Conservation (phyloP, 352 stramenopile genomes). For the Phytopythium sindhum region DNA sequence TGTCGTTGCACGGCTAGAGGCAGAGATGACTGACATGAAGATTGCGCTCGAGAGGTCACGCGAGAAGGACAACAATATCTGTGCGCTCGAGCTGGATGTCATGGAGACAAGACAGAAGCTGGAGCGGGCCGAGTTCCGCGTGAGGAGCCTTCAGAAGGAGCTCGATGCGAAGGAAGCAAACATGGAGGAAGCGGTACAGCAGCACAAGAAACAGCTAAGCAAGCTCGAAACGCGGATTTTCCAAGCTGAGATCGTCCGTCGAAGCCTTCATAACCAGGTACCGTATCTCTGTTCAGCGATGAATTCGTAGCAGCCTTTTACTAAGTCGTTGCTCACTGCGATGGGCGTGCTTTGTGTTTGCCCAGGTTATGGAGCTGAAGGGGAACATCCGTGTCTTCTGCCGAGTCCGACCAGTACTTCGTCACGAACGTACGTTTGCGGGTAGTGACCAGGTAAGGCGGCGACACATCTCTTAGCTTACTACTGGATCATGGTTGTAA, state of each 20-base stretch:
- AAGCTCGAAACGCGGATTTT: constrained; percentile 51
- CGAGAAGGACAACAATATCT: constrained; percentile 40
- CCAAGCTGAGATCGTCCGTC: constrained; percentile 63
- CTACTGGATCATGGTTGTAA: too few species aligned
- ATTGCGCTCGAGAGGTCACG: constrained; percentile 17
- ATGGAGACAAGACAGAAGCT: constrained; percentile 31
- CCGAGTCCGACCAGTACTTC: constrained; percentile 88
- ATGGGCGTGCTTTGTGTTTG: constrained; percentile 1
- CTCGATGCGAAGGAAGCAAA: constrained; percentile 27
- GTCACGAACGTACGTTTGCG: constrained; percentile 42
- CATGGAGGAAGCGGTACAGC: constrained; percentile 16
- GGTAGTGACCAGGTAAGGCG: constrained; percentile 42
- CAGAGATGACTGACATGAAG: constrained; percentile 28
- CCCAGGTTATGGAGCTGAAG: constrained; percentile 93
- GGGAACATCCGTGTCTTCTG: constrained; percentile 97
- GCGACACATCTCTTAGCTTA: neutral
- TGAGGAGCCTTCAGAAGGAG: constrained; percentile 33
- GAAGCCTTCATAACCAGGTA: constrained; percentile 86
- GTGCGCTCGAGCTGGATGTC: constrained; percentile 31
- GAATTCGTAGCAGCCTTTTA: neutral
- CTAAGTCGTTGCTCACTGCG: neutral
- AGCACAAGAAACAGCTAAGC: constrained; percentile 30
- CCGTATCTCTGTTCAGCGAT: neutral
- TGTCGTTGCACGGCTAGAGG: constrained; percentile 29
- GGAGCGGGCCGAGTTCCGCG: constrained; percentile 20